Evolutionary conservation across 2,329 filamentous ascomycete genomes (phyloP).

Genomic region (Neobulgaria alba): DNA sequence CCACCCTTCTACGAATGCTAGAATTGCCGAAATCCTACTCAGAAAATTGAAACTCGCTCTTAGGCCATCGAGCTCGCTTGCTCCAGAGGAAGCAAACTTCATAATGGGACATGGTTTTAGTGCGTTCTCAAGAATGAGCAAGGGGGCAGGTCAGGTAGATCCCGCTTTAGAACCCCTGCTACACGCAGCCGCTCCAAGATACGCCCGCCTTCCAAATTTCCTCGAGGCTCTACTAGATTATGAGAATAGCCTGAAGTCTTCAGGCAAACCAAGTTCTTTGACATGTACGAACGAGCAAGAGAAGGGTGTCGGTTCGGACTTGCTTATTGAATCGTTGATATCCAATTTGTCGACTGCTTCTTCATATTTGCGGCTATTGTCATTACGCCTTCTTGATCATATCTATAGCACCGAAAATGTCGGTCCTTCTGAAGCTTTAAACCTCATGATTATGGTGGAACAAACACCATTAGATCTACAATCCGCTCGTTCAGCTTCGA

Average conservation of each 20-base stretch:
- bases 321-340: constrained; percentile 56
- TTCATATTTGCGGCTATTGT: constrained; percentile 63
- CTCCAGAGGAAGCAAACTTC: constrained; percentile 59
- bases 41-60: constrained; percentile 58
- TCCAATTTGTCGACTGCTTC: constrained; percentile 68
- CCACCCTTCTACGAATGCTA: constrained; percentile 57
- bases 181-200: constrained; percentile 56
- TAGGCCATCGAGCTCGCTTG: constrained; percentile 48
- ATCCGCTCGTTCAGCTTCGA: constrained; percentile 67
- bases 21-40: constrained; percentile 57
- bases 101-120: constrained; percentile 68
- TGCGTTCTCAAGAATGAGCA: constrained; percentile 60
- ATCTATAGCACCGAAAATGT: constrained; percentile 43
- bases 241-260: constrained; percentile 29
- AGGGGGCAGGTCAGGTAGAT: constrained; percentile 49
- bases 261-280: constrained; percentile 10
- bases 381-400: constrained; percentile 61
- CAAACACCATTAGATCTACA: constrained; percentile 69
- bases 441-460: constrained; percentile 69
- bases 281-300: constrained; percentile 9
- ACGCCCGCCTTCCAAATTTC: constrained; percentile 57
- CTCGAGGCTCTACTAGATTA: constrained; percentile 54
- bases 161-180: constrained; percentile 55
- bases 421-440: constrained; percentile 42
- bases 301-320: constrained; percentile 47